Evolutionary conservation across 352 stramenopile species (phyloP).

Genomic region (Globisporangium paddicum): DNA sequence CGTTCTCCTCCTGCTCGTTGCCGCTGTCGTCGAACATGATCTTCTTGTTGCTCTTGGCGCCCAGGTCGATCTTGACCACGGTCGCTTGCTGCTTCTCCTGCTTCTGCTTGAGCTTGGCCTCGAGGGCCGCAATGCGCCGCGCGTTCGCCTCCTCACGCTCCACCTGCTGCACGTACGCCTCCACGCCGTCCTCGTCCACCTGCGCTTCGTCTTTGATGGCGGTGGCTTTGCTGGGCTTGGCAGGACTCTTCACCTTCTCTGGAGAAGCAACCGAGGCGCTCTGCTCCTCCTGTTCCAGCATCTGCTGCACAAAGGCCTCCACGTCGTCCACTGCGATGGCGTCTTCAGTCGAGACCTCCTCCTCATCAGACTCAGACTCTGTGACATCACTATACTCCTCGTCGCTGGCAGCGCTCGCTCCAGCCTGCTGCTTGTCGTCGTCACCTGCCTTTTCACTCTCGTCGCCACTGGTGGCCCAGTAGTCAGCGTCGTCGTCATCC

Average conservation of each 20-base stretch:
- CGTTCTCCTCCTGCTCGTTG: slow-evolving; percentile 38
- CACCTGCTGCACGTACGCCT: slow-evolving; percentile 7
- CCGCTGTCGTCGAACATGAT: slow-evolving; percentile 75
- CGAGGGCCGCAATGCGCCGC: slow-evolving; percentile 46
- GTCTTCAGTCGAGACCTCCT: slow-evolving; percentile 1
- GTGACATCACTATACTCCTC: background rate
- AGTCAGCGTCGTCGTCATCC: slow-evolving; percentile 17
- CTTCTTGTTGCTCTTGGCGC: slow-evolving; percentile 41
- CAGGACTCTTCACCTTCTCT: background rate
- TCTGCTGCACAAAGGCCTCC: slow-evolving; percentile 35
- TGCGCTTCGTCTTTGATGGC: background rate
- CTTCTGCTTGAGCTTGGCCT: slow-evolving; percentile 28
- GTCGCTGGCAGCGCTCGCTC: background rate
- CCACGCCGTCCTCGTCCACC: slow-evolving; percentile 6
- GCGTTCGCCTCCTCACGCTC: slow-evolving; percentile 31
- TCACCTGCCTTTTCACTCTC: slow-evolving; percentile 4
- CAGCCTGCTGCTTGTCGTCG: background rate
- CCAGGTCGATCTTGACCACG: slow-evolving; percentile 20
- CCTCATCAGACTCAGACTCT: background rate
- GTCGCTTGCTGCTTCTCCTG: slow-evolving; percentile 29
- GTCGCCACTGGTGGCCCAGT: slow-evolving; percentile 13
- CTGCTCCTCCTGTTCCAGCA: slow-evolving; percentile 13
- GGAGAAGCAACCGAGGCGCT: background rate
- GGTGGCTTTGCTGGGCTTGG: background rate
- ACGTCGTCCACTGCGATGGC: slow-evolving; percentile 22